Evolutionary conservation across 2,329 filamentous ascomycete genomes (phyloP), one percentile per base, ranked within the genome.

Genomic region (Colletotrichum paranaense): DNA sequence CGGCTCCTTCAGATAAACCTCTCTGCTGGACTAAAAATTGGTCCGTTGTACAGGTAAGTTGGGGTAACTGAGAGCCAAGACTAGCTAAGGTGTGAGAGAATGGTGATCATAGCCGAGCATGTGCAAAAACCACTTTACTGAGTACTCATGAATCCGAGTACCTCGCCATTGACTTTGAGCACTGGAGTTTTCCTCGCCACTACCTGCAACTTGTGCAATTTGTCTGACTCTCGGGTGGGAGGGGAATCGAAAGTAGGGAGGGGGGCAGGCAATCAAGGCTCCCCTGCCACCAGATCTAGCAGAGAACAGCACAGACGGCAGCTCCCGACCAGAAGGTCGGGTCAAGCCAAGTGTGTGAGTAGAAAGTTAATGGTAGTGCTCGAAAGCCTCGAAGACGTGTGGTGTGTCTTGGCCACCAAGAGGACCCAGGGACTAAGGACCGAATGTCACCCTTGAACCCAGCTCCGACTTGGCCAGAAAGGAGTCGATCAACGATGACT

Each of bases 281-380:
- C 26, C 62, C 70, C 67, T 65, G n/a, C 22, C 28, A 24, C 58
- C 42, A 35, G 32, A 59, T 64, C 32, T 62, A 14, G 62, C 22
- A 49, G 42, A 49, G 19, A 58, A 32, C 55, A 57, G 67, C 53
- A 70, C 70, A 60, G 55, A 65, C 71, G 60, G 71, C 67, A 56
- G 67, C 71, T 71, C 67, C 67, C 67, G 62, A 73, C 71, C 67
- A 66, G 28, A 65, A 49, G 19, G 55, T 62, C 49, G 70, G 70
- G 67, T 62, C 56, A 26, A 57, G 70, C 52, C 67, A 56, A 26
- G 46, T 49, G 14, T 32, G 28, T 49, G 46, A 38, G 62, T 14
- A 12, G 42, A 49, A 49, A 49, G 42, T 49, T 49, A 49, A 22
- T 19, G 42, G 19, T 49, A 49, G 42, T 49, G 42, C 42, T 19